Evolutionary conservation across 768 basidiomycete species (phyloP).

Genomic region (Suillus ampliporus): DNA sequence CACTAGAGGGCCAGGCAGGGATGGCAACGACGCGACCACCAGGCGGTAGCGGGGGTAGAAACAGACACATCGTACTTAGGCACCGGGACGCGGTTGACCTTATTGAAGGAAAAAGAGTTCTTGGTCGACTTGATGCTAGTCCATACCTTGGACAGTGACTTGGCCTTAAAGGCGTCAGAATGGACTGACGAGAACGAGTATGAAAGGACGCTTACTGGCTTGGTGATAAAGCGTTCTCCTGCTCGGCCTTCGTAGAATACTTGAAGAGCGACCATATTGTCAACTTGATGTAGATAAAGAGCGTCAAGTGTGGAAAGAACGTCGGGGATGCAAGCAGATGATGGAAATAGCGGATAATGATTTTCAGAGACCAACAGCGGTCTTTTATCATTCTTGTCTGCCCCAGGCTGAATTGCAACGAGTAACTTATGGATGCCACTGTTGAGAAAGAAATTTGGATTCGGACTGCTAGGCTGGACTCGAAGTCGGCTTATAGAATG

Average conservation of each 20-base stretch:
- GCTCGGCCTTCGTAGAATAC: neutral
- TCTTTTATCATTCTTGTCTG: neutral
- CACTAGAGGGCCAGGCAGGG: conserved; percentile 6
- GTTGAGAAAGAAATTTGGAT: neutral
- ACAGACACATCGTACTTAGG: neutral
- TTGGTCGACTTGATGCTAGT: neutral
- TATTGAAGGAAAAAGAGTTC: neutral
- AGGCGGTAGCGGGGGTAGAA: neutral
- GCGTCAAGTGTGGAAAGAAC: neutral
- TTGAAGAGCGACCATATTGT: neutral
- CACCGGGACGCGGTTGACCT: neutral
- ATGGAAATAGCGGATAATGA: neutral
- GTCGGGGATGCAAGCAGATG: neutral
- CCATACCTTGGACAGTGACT: conserved; percentile 2
- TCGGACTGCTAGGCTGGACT: neutral
- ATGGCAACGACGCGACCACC: neutral
- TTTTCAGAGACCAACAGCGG: neutral
- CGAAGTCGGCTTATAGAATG: neutral
- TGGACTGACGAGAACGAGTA: neutral
- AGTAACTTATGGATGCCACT: neutral
- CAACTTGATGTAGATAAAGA: neutral
- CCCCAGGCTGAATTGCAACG: neutral
- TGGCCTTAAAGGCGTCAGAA: neutral
- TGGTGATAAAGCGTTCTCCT: neutral
- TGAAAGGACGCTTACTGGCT: neutral